Evolutionary conservation across 106 monocot species (phyloP).

Genomic region (Vanilla planifolia): DNA sequence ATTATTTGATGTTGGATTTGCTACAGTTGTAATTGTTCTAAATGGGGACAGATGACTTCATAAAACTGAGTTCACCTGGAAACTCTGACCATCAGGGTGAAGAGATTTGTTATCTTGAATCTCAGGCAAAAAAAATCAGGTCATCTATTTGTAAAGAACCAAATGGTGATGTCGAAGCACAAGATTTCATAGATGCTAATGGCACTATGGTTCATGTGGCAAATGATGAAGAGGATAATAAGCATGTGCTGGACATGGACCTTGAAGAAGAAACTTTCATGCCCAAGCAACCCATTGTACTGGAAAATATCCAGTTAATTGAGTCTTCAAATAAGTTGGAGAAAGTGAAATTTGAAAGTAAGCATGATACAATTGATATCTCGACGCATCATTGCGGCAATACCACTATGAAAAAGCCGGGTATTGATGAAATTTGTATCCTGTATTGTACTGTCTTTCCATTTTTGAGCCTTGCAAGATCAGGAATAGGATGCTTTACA

Average conservation of each 20-base stretch:
- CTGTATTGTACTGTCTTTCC: background rate
- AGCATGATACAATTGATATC: background rate
- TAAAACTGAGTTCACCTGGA: conserved; percentile 16
- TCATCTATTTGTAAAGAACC: background rate
- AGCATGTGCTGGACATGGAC: conserved; percentile 18
- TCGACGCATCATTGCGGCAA: background rate
- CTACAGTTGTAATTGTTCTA: conserved; percentile 3
- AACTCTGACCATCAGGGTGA: background rate
- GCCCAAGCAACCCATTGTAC: conserved; percentile 17
- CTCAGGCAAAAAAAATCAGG: background rate
- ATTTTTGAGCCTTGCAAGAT: too few relatives aligned
- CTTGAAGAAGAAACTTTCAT: conserved; percentile 20
- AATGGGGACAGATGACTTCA: conserved; percentile 36
- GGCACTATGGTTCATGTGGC: background rate
- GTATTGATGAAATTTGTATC: conserved; percentile 6
- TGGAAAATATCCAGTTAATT: conserved; percentile 18
- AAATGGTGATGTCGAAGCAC: background rate
- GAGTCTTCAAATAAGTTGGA: conserved; percentile 14
- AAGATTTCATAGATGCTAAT: background rate
- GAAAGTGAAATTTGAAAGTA: conserved; percentile 10
- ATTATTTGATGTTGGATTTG: background rate
- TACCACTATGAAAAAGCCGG: background rate
- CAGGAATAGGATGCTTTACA: too few relatives aligned
- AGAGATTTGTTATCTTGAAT: conserved; percentile 4
- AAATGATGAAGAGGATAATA: conserved; percentile 11